Base-by-base conservation (phyloP, 345 rosid species). In the Salix purpurea region DNA sequence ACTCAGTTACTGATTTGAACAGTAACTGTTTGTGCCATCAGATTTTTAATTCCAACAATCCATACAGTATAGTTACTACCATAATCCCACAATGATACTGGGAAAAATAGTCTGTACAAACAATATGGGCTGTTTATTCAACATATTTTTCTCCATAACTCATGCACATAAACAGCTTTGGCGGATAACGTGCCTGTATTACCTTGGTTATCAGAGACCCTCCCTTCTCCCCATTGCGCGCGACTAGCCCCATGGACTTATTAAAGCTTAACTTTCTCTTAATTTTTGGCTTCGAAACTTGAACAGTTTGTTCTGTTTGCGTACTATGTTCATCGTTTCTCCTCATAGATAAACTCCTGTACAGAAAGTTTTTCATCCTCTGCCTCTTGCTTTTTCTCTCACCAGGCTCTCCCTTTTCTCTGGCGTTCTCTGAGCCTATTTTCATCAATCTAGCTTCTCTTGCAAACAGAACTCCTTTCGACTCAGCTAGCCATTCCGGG, bases 181-280 rank as follows among this genome's bases (percentile, higher is more conserved):
- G 87, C 80, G 77, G 83, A 54, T 75, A 70, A 58, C 82, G 83
- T 19, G 50, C 48, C 0, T 76, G 65, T 14, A 81, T 58, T 72
- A 78, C 70, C 70, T 80, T 73, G 64, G 78, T 70, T 30, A 68
- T 64, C 36, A 80, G 70, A 39, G 84, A 50, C 44, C 42, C 77
- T 61, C 77, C 26, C 46, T 78, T 71, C 78, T 75, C 81, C 36
- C 83, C 85, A 19, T 70, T 72, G 69, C 56, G 42, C 11, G 46
- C 64, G 15, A 67, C 71, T 52, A 70, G n/a, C 13, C 81, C 58
- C 67, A 13, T 67, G 10, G 80, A 44, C 68, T 42, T 74, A 2
- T 42, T 74, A 2, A 81, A 80, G 83, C 86, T 85, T 68, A 74
- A 74, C 67, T 82, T 85, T 79, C 80, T 84, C 61, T 66, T 21